Conservation (phyloP, 2,329 filamentous ascomycete genomes). For the Penicillium janthinellum region DNA sequence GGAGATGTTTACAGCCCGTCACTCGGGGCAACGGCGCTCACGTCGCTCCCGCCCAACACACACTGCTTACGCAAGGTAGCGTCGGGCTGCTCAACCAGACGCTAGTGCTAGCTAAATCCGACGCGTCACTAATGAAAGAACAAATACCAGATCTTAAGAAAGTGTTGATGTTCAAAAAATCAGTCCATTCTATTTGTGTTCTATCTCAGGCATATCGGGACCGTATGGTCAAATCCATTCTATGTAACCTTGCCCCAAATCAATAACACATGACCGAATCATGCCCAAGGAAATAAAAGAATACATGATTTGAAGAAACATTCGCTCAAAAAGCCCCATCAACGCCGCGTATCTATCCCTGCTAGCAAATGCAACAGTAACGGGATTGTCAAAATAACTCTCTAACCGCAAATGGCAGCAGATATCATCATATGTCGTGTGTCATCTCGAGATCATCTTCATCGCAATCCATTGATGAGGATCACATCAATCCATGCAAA, state of each 20-base stretch:
- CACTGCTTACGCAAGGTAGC: constrained; percentile 14
- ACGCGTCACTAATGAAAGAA: constrained; percentile 1
- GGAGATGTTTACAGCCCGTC: constrained; percentile 28
- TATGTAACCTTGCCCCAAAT: constrained; percentile 14
- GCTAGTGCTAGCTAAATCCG: neutral
- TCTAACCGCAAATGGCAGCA: neutral
- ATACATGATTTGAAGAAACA: constrained; percentile 8
- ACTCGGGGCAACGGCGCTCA: constrained; percentile 27
- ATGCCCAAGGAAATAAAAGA: constrained; percentile 14
- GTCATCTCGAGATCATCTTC: constrained; percentile 13
- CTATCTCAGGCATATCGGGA: constrained; percentile 15
- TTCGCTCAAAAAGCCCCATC: neutral
- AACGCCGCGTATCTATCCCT: constrained; percentile 7
- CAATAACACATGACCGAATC: constrained; percentile 3
- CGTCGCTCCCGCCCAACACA: neutral
- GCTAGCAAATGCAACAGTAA: neutral
- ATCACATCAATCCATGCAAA: constrained; percentile 12
- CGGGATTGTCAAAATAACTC: neutral
- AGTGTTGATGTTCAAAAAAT: neutral
- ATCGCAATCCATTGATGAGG: constrained; percentile 9
- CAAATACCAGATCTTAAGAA: neutral
- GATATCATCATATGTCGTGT: constrained; percentile 5
- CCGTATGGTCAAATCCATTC: constrained; percentile 19
- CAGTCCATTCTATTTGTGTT: neutral
- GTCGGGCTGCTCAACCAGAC: neutral